Evolutionary conservation across 169 alveolate genomes (phyloP).

Genomic region (Sarcocystis neurona): DNA sequence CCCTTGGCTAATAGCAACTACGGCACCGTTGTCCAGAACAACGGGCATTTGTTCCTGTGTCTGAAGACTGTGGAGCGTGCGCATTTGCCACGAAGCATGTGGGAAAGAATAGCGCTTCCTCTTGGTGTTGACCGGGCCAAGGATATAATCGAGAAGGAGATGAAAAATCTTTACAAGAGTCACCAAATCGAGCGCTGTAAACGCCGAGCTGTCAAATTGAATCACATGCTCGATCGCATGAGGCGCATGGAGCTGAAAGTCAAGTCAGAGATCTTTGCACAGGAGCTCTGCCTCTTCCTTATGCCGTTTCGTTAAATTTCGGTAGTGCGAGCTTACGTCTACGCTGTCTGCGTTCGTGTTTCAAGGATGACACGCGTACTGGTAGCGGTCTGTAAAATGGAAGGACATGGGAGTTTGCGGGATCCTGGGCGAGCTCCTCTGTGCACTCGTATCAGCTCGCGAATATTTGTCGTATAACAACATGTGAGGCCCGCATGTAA

Average conservation of each 20-base stretch:
- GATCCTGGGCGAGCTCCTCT: no score
- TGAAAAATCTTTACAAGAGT: constrained; percentile 91
- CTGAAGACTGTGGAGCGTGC: constrained; percentile 98
- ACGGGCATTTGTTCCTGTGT: constrained; percentile 70
- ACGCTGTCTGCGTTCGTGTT: no score
- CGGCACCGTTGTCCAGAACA: constrained; percentile 95
- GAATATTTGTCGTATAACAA: no score
- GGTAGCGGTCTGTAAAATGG: no score
- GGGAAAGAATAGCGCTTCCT: constrained; percentile 95
- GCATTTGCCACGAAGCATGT: constrained; percentile 94
- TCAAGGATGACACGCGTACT: no score
- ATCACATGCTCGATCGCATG: constrained; percentile 93
- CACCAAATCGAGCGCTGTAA: constrained; percentile 95
- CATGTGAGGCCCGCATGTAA: no score
- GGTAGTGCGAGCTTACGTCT: no score
- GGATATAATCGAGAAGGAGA: constrained; percentile 90
- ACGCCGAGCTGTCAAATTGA: constrained; percentile 93
- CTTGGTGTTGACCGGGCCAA: constrained; percentile 91
- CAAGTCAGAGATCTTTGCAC: constrained; percentile 42
- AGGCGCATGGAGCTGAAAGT: constrained; percentile 82
- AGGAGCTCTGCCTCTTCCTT: background rate
- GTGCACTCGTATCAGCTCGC: no score
- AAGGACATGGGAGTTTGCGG: no score
- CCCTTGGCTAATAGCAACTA: constrained; percentile 97
- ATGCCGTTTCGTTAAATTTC: background rate